A percentile compares a stretch with the other conserved stretches of the same genome.
These are phyloP conservation scores for Candida nemodendra DNA, from an alignment of 805 yeast genomes.

Conservation along the genomic window DNA sequence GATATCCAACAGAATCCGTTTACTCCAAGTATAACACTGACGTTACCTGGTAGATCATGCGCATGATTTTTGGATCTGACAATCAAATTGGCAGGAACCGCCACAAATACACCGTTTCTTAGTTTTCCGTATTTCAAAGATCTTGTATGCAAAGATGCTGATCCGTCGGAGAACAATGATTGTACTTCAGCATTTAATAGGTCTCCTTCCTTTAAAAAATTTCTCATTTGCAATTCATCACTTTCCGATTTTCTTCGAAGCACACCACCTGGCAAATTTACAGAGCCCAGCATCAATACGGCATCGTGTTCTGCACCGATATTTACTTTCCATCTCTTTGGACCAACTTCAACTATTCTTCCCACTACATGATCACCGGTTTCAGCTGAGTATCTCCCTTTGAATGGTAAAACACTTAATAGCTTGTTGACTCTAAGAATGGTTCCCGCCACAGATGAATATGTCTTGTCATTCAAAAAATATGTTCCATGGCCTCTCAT, in stretches of 20 bases:
- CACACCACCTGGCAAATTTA: constrained; percentile 96
- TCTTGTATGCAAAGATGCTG: constrained; percentile 92
- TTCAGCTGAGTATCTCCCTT: constrained; percentile 88
- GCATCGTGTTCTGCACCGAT: constrained; percentile 96
- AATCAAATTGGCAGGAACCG: constrained; percentile 79
- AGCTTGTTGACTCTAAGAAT: constrained; percentile 83
- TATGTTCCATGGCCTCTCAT: constrained; percentile 99
- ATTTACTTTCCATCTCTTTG: constrained; percentile 94
- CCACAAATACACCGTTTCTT: constrained; percentile 81
- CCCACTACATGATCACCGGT: constrained; percentile 97
- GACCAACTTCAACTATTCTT: constrained; percentile 89
- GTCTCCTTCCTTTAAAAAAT: constrained; percentile 92
- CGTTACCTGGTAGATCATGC: constrained; percentile 89
- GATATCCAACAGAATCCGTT: constrained; percentile 94
- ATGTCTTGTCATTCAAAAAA: constrained; percentile 68
- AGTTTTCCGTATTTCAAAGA: constrained; percentile 93
- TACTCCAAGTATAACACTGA: constrained; percentile 86
- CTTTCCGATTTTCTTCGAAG: constrained; percentile 89
- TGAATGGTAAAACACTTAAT: constrained; percentile 78
- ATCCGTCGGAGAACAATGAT: constrained; percentile 81
- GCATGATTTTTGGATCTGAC: constrained; percentile 86
- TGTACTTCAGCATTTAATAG: constrained; percentile 95
- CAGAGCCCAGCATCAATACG: constrained; percentile 88
- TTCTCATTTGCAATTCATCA: constrained; percentile 96
- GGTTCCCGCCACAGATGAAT: constrained; percentile 90